Conservation (phyloP, 768 basidiomycete species). For the Royoungia palumana region DNA sequence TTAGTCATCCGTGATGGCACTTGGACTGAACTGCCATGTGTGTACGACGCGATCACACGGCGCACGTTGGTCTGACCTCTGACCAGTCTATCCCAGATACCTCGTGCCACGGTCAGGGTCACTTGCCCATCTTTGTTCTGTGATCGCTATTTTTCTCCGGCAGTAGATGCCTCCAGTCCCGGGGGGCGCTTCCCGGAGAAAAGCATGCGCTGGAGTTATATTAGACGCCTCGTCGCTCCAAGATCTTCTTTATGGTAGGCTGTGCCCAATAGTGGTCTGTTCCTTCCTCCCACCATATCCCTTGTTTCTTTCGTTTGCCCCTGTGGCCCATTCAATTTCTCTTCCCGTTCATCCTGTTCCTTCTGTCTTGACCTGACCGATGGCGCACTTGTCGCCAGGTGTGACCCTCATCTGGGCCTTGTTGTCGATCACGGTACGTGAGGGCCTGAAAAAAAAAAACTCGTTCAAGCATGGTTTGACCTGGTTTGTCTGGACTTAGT, state of each 20-base stretch:
- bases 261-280: constrained; percentile 1
- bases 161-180: no score
- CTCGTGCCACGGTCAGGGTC: no score
- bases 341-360: background rate
- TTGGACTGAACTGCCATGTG: no score
- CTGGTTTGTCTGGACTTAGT: constrained; percentile 32
- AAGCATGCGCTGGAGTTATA: no score
- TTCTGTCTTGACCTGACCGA: constrained; percentile 21
- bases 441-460: background rate
- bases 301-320: constrained; percentile 2
- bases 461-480: background rate
- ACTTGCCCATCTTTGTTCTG: background rate
- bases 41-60: no score
- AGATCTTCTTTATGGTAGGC: background rate
- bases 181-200: no score
- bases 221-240: background rate
- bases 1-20: no score
- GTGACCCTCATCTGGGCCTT: constrained; percentile 63
- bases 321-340: constrained; percentile 1
- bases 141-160: no score
- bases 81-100: no score
- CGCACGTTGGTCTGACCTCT: no score
- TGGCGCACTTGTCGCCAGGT: constrained; percentile 64
- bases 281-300: background rate
- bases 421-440: constrained; percentile 48